phyloP scores from a whole-genome alignment of 1,284 basidiomycete species.

The Tilletia caries region DNA sequence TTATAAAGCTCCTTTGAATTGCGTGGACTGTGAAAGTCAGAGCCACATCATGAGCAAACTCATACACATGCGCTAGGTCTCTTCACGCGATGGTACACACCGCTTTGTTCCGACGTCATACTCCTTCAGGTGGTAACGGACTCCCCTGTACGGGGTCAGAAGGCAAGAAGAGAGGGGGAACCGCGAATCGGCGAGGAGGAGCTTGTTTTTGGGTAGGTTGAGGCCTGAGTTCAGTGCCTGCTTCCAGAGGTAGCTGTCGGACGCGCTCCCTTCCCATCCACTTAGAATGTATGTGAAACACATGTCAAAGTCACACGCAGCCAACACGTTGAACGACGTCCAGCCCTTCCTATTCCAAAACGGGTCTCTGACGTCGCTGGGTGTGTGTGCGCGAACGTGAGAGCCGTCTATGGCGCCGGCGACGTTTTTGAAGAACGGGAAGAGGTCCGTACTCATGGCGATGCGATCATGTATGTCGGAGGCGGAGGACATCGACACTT shows the following conservation, averaged over 20 bases:
- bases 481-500: not conserved
- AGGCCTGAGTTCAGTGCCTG: constrained; percentile 45
- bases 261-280: constrained; percentile 55
- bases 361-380: constrained; percentile 31
- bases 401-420: constrained; percentile 57
- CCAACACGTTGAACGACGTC: constrained; percentile 55
- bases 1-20: constrained; percentile 24
- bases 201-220: constrained; percentile 49
- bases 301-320: constrained; percentile 47
- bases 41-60: no score
- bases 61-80: no score
- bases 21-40: constrained; percentile 18
- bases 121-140: constrained; percentile 35
- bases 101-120: constrained; percentile 10
- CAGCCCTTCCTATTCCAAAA: constrained; percentile 54
- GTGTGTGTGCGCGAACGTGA: constrained; percentile 50
- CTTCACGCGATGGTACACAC: not conserved
- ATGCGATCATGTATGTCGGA: not conserved
- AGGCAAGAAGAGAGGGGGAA: constrained; percentile 38
- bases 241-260: constrained; percentile 52
- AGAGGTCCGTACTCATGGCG: constrained; percentile 52
- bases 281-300: constrained; percentile 52
- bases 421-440: constrained; percentile 54
- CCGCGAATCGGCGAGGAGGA: constrained; percentile 42
- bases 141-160: constrained; percentile 38